Conservation (phyloP, 805 yeast species). For the Cyberlindnera amylophila region DNA sequence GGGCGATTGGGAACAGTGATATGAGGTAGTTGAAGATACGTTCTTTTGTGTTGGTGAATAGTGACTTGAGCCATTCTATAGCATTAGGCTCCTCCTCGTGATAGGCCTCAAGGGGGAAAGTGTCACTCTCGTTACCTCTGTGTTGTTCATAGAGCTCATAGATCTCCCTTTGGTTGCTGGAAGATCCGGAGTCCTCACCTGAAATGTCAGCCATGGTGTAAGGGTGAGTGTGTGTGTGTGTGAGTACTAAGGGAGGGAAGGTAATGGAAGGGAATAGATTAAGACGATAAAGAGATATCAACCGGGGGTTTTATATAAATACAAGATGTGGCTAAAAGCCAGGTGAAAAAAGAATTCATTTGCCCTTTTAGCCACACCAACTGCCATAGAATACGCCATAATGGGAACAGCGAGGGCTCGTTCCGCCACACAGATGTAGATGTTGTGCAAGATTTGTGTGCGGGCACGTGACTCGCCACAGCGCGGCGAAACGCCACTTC, state of each 20-base stretch:
- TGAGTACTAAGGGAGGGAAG: too few species aligned
- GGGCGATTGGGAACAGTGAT: conserved; percentile 72
- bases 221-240: neutral
- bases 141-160: conserved; percentile 18
- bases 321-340: too few species aligned
- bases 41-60: conserved; percentile 12
- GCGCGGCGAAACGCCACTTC: neutral
- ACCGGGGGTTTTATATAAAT: too few species aligned
- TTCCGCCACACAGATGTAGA: conserved; percentile 1
- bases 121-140: conserved; percentile 3
- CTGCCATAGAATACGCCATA: neutral
- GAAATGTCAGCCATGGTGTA: conserved; percentile 1
- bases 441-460: conserved; percentile 2
- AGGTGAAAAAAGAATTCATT: too few species aligned
- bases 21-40: conserved; percentile 44
- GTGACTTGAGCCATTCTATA: conserved; percentile 12
- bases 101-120: conserved; percentile 10
- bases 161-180: conserved; percentile 8
- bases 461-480: conserved; percentile 5
- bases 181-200: conserved; percentile 5
- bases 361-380: neutral
- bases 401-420: neutral
- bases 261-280: too few species aligned
- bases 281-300: too few species aligned
- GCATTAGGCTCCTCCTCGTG: conserved; percentile 8